Evolutionary conservation across 345 rosid genomes (phyloP).

Genomic region (Garcia nutans): DNA sequence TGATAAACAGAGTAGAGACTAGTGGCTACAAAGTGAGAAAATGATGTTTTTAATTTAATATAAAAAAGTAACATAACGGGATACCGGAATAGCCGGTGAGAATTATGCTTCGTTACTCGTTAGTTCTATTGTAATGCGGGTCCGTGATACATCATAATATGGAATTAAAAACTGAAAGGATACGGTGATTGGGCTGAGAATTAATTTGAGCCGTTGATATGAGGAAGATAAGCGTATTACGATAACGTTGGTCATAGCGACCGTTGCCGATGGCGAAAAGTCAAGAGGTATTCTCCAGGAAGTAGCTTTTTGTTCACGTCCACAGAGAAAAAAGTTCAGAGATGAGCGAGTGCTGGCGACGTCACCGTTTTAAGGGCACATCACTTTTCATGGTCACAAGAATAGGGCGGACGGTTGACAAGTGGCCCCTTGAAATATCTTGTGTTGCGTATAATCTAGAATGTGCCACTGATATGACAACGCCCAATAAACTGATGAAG

Average conservation of each 20-base stretch:
- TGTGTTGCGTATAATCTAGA: not conserved
- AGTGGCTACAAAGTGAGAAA: not conserved
- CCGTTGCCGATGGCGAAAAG: conserved; percentile 9
- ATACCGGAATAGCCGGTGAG: conserved; percentile 8
- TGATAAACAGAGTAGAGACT: not conserved
- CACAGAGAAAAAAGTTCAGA: conserved; percentile 6
- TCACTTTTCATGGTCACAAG: conserved; percentile 5
- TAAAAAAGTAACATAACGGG: not conserved
- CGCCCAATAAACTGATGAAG: not conserved
- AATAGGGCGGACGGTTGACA: conserved; percentile 7
- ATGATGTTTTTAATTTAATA: not conserved
- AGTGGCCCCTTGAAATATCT: not conserved
- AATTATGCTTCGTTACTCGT: not conserved
- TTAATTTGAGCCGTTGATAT: not conserved
- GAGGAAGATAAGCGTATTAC: not conserved
- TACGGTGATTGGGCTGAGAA: not conserved
- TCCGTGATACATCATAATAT: not conserved
- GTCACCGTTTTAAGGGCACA: not conserved
- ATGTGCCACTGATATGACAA: not conserved
- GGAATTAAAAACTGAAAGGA: not conserved
- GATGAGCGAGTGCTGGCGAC: not conserved
- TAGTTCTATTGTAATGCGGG: not conserved
- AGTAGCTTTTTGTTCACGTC: not conserved
- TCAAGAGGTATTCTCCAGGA: conserved; percentile 11
- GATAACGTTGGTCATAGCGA: conserved; percentile 7